Conservation (phyloP, 306 rosid species). For the Medicago truncatula region MtrunA17r5.0-ANR NC_053046.1:39516501-39517000, state of each 20-base stretch:
- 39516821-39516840: conserved; percentile 60
- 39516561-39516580: conserved; percentile 94
- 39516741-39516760: neutral
- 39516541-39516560: conserved; percentile 89
- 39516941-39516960: conserved; percentile 60
- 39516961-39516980: conserved; percentile 23
- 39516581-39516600: conserved; percentile 86
- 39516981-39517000: conserved; percentile 30
- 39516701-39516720: neutral
- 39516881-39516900: conserved; percentile 96
- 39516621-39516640: conserved; percentile 57
- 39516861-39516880: conserved; percentile 87
- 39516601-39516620: conserved; percentile 91
- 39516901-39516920: conserved; percentile 76
- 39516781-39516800: neutral
- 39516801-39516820: neutral
- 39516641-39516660: neutral
- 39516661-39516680: neutral
- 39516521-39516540: conserved; percentile 84
- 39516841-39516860: conserved; percentile 71
- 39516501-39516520: conserved; percentile 23
- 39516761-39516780: neutral
- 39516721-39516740: neutral
- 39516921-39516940: conserved; percentile 73
- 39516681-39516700: neutral